Percentiles rank a stretch among this genome's conserved stretches.
These are phyloP conservation scores for Arthrobotrys sinensis DNA, from an alignment of 2,329 filamentous ascomycete genomes.

Conservation along the genomic window DNA sequence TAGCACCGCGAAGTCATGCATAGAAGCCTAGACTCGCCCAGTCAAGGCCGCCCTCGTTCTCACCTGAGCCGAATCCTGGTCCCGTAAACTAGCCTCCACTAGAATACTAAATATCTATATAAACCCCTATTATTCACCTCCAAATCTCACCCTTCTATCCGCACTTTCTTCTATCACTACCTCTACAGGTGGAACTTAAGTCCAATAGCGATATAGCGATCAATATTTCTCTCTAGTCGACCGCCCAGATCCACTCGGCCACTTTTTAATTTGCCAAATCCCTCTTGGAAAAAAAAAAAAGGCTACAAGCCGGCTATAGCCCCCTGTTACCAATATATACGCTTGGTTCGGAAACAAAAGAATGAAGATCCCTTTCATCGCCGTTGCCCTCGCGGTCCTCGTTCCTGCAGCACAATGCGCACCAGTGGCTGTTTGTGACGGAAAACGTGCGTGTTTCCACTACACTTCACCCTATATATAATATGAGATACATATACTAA, in stretches of 20 bases:
- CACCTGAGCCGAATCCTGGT: too few relatives aligned
- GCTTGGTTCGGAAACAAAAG: background rate
- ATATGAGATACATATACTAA: slow-evolving; percentile 3
- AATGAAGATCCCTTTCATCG: slow-evolving; percentile 37
- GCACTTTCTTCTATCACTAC: background rate
- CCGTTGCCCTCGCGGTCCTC: slow-evolving; percentile 15
- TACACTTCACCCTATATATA: background rate
- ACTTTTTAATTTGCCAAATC: background rate
- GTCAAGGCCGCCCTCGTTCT: too few relatives aligned
- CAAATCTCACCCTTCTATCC: background rate
- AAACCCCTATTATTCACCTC: background rate
- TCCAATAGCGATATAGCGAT: background rate
- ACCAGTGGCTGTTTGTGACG: slow-evolving; percentile 33
- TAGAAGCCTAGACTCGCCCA: too few relatives aligned
- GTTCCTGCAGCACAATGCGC: slow-evolving; percentile 33
- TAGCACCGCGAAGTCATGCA: too few relatives aligned
- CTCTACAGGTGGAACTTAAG: background rate
- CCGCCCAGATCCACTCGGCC: background rate
- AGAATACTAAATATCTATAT: background rate
- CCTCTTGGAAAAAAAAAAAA: too few relatives aligned
- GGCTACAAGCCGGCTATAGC: background rate
- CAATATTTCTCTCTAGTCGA: background rate
- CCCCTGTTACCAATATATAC: background rate
- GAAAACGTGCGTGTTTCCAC: slow-evolving; percentile 14
- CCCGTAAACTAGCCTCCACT: too few relatives aligned